These are phyloP conservation scores for Metschnikowia peoriensis DNA, from an alignment of 805 yeast species.

Conservation along the genomic window DNA sequence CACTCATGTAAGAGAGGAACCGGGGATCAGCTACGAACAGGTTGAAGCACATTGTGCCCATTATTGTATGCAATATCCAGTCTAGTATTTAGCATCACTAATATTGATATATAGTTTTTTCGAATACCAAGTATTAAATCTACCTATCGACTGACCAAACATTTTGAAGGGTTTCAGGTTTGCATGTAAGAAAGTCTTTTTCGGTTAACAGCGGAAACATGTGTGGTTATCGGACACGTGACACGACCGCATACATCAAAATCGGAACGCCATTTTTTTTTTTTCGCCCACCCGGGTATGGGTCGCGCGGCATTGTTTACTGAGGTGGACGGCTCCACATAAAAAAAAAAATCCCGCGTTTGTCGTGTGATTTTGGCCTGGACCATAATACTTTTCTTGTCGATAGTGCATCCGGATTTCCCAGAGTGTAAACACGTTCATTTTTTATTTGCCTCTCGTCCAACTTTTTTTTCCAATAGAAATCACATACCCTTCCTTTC, in stretches of 20 bases:
- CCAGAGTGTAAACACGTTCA: not conserved
- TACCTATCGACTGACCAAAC: too few species aligned
- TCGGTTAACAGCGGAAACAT: not conserved
- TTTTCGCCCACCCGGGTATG: not conserved
- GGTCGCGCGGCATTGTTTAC: slow-evolving; percentile 1
- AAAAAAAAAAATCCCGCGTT: slow-evolving; percentile 6
- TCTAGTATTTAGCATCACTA: too few species aligned
- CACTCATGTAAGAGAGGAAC: too few species aligned
- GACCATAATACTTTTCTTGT: not conserved
- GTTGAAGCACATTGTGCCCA: too few species aligned
- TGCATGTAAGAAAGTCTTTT: not conserved
- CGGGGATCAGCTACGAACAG: too few species aligned
- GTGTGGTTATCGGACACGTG: slow-evolving; percentile 2
- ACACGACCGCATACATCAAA: slow-evolving; percentile 4
- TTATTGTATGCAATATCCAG: too few species aligned
- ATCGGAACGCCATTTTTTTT: not conserved
- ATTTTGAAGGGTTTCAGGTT: too few species aligned
- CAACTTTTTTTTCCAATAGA: not conserved
- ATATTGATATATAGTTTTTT: too few species aligned
- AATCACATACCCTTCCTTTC: not conserved
- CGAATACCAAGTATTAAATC: too few species aligned
- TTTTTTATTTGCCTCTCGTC: not conserved
- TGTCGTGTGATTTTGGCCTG: slow-evolving; percentile 7
- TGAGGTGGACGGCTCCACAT: slow-evolving; percentile 4
- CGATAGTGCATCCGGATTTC: not conserved